Evolutionary conservation across 345 rosid species (phyloP).

Genomic region (Hypericum androsaemum): DNA sequence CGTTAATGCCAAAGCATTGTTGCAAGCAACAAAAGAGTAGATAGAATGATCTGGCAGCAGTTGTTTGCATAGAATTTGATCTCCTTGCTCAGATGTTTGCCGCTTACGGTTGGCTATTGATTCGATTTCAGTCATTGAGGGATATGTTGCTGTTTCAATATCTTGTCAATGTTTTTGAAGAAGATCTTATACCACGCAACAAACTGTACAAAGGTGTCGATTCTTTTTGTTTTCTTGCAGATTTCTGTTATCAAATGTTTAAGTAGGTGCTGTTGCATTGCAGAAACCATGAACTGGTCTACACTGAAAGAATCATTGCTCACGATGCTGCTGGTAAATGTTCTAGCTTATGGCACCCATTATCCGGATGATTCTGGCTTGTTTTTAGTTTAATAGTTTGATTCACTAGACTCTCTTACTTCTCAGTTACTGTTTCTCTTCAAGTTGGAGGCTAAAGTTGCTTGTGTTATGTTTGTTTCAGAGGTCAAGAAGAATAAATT

Average conservation of each 20-base stretch:
- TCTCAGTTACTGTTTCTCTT: no score
- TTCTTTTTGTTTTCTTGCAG: conserved; percentile 5
- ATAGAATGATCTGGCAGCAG: no score
- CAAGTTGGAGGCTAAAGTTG: not conserved
- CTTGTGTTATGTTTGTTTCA: conserved; percentile 17
- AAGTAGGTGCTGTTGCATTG: conserved; percentile 8
- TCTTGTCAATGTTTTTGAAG: conserved; percentile 49
- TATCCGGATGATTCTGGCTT: not conserved
- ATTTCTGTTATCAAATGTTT: conserved; percentile 1
- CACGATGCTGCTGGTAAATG: conserved; percentile 61
- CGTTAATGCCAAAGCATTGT: not conserved
- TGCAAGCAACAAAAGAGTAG: not conserved
- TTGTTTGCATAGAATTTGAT: no score
- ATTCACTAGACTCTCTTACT: no score
- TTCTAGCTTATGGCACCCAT: not conserved
- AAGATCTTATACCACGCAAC: conserved; percentile 47
- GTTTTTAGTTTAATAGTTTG: no score
- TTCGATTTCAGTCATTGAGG: conserved; percentile 37
- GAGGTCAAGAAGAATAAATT: conserved; percentile 69
- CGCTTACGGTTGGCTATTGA: no score
- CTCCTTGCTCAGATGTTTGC: no score
- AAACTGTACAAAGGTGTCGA: conserved; percentile 40
- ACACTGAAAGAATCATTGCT: conserved; percentile 55
- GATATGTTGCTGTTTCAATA: conserved; percentile 66
- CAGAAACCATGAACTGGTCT: conserved; percentile 75